Evolutionary conservation across 768 basidiomycete genomes (phyloP).

Genomic region (Kwoniella shandongensis): DNA sequence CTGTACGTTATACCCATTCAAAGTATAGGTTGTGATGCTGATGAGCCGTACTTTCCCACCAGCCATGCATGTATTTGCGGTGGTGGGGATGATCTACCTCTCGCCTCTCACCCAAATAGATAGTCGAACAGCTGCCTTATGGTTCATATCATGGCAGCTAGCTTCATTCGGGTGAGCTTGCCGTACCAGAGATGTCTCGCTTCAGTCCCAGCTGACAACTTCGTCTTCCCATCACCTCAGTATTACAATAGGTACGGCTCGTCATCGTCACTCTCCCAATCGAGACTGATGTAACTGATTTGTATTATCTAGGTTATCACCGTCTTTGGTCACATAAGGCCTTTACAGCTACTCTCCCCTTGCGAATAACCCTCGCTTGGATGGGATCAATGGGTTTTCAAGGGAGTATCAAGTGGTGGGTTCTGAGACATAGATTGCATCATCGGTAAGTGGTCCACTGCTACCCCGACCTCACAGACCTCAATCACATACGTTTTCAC

Average conservation of each 20-base stretch:
- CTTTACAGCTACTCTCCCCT: conserved; percentile 62
- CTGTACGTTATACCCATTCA: conserved; percentile 25
- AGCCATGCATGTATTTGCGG: conserved; percentile 62
- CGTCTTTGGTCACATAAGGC: conserved; percentile 74
- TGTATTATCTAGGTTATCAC: conserved; percentile 66
- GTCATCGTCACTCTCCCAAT: background rate
- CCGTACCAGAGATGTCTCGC: background rate
- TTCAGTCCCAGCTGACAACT: conserved; percentile 12
- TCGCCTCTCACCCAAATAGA: conserved; percentile 58
- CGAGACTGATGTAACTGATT: background rate
- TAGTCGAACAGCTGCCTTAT: conserved; percentile 59
- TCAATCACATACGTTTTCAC: background rate
- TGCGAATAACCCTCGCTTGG: conserved; percentile 63
- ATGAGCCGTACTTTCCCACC: too few relatives aligned
- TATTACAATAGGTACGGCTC: conserved; percentile 56
- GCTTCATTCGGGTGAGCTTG: conserved; percentile 63
- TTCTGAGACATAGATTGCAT: conserved; percentile 69
- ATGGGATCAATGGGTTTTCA: conserved; percentile 74
- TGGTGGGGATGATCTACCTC: conserved; percentile 59
- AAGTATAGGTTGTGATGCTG: too few relatives aligned
- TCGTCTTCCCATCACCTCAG: too few relatives aligned
- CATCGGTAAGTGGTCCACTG: conserved; percentile 57
- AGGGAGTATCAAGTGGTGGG: conserved; percentile 73
- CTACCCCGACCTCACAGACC: background rate
- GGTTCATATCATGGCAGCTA: conserved; percentile 66